Evolutionary conservation across 306 rosid species (phyloP), one percentile per base, ranked within the genome.

Genomic region (Rosa multiflora): DNA sequence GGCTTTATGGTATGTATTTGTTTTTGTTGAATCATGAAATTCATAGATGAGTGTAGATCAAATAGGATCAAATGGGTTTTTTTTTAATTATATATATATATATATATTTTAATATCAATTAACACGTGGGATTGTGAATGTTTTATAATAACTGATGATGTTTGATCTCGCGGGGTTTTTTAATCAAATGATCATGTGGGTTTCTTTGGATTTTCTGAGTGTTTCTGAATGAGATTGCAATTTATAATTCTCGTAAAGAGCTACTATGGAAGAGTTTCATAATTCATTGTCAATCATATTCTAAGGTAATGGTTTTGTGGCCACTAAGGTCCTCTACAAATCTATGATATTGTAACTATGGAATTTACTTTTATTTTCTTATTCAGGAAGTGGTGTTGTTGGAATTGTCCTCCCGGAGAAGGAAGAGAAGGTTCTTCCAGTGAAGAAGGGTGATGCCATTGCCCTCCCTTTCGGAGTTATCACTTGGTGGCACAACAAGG

Each of bases 381-480:
- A 55, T 55, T 48, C n/a, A 93, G 98, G 94, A 15, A 63, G 10
- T 42, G 98, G 97, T 43, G 85, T 81, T 52, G 90, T 81, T 69
- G 97, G 98, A 77, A 79, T 93, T 35, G 88, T 93, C 17, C 90
- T 83, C 29, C 96, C 97, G 14, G 97, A 91, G 72, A 43, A 80
- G 20, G 91, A 93, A 75, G 97, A 93, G 87, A 91, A 86, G 86
- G 91, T 91, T 47, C 47, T 93, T 63, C 88, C 91, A 75, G 87
- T 93, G 26, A 93, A 91, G 80, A 88, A 89, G 85, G 97, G 97
- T n/a, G 96, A 93, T 74, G 91, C 97, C 10, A 72, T 93, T 81
- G 97, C 98, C 37, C 90, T 93, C 13, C 97, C 98, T 18, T 89
- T 93, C 53, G 97, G 97, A 39, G 91, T 88, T 76, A 94, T 93